Evolutionary conservation across 2,329 filamentous ascomycete genomes (phyloP).

Genomic region (Fusarium sp.): DNA sequence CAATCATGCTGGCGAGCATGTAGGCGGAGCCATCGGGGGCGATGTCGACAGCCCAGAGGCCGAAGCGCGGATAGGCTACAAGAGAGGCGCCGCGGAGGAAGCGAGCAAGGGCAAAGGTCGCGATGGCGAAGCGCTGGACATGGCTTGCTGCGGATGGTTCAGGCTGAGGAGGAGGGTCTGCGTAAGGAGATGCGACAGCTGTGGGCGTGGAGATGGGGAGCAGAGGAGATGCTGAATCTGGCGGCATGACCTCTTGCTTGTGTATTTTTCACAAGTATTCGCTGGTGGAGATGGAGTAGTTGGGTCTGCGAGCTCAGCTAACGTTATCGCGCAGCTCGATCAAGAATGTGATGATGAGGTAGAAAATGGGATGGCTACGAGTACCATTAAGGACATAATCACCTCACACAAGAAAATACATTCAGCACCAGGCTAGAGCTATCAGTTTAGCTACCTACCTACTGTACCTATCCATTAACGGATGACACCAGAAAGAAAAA

Average conservation of each 20-base stretch:
- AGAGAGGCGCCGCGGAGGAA: constrained; percentile 44
- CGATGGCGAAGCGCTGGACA: constrained; percentile 40
- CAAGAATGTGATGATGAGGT: constrained; percentile 13
- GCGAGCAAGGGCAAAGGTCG: constrained; percentile 41
- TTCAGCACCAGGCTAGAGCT: background rate
- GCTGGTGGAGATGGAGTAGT: background rate
- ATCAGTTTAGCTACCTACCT: background rate
- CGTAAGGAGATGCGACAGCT: constrained; percentile 29
- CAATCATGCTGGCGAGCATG: constrained; percentile 46
- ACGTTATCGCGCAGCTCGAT: constrained; percentile 15
- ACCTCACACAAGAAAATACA: background rate
- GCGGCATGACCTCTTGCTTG: constrained; percentile 29
- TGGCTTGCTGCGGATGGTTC: constrained; percentile 23
- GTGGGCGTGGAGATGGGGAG: constrained; percentile 41
- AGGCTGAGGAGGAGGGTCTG: constrained; percentile 6
- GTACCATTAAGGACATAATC: constrained; percentile 20
- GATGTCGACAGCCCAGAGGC: constrained; percentile 46
- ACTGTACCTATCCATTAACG: too few species aligned
- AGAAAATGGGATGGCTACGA: constrained; percentile 17
- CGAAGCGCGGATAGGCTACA: constrained; percentile 43
- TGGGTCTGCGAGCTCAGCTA: constrained; percentile 19
- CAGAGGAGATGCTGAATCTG: constrained; percentile 35
- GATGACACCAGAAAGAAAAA: background rate
- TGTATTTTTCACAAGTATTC: background rate
- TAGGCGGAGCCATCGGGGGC: constrained; percentile 41